Evolutionary conservation across 169 alveolate species (phyloP), one percentile per base, ranked within the genome.

Genomic region (Eimeria acervulina): DNA sequence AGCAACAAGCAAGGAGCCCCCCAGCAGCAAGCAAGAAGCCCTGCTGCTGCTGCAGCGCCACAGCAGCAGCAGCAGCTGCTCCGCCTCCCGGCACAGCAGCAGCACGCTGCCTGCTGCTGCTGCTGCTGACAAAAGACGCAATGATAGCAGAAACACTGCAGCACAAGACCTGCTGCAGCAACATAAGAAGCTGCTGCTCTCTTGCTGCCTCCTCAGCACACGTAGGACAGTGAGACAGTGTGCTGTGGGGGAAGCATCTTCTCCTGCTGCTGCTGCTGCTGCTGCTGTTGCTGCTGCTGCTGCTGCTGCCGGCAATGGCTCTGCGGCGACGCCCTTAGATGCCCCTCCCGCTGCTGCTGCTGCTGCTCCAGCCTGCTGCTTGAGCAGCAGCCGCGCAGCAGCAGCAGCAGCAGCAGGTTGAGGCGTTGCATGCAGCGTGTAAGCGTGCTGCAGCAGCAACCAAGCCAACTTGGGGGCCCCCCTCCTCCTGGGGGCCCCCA

Each of bases 21-120:
- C 89, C 31, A 78, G 66, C 59, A 78, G 89, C 66, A 78, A 26
- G 23, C 89, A 78, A 40, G 89, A 17, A 13, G 36, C 61, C 26
- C 89, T 78, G 89, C 89, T 78, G 89, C 89, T 78, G 63, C 89
- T 38, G 66, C 89, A 40, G 66, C 89, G 66, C 89, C 89, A 78
- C 89, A 78, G 89, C 63, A 78, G 89, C 89, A 78, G 66, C 66
- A 78, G 89, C 89, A 78, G 66, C 89, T 78, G 89, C 66, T 78
- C 89, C 36, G 89, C 89, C 66, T 78, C 89, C 38, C 89, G 59
- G 33, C 89, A 78, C 66, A 78, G 89, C 68, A 78, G 89, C 66
- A 78, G 36, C 89, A 78, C 89, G 6, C 89, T 78, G 1, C 89
- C 89, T 44, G 89, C 59, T 78, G 89, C 63, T 42, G 89, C 89